Percentiles rank a stretch among this genome's conserved stretches.
phyloP scores from a whole-genome alignment of 2,329 filamentous ascomycete species.

The Aspergillus sp. region DNA sequence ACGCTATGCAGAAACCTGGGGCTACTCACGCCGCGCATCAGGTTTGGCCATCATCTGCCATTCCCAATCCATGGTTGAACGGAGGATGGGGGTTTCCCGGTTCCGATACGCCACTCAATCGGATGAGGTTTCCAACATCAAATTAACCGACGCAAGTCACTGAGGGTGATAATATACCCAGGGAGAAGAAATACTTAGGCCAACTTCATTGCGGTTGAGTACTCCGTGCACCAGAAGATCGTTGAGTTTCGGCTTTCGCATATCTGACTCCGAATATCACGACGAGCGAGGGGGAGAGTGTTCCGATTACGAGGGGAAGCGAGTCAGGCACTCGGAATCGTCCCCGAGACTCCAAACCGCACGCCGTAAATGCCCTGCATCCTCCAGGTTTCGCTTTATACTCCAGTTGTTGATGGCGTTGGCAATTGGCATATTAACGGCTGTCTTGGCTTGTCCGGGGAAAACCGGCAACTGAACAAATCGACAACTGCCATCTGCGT shows the following conservation, averaged over 20 bases:
- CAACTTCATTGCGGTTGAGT: neutral
- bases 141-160: neutral
- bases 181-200: neutral
- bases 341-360: slow-evolving; percentile 1
- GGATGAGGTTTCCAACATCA: neutral
- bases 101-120: slow-evolving; percentile 13
- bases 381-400: neutral
- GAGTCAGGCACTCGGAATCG: neutral
- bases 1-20: neutral
- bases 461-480: neutral
- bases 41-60: neutral
- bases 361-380: neutral
- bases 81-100: neutral
- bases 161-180: neutral
- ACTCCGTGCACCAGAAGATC: neutral
- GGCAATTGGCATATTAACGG: neutral
- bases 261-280: neutral
- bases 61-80: neutral
- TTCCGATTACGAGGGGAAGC: neutral
- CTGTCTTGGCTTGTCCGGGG: slow-evolving; percentile 1
- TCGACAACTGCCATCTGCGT: neutral
- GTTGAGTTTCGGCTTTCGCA: neutral
- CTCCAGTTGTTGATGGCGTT: neutral
- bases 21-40: neutral
- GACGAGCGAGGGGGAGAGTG: neutral